Conservation (phyloP, 1,284 basidiomycete species). For the Mycosarcoma mackinlayi region DNA sequence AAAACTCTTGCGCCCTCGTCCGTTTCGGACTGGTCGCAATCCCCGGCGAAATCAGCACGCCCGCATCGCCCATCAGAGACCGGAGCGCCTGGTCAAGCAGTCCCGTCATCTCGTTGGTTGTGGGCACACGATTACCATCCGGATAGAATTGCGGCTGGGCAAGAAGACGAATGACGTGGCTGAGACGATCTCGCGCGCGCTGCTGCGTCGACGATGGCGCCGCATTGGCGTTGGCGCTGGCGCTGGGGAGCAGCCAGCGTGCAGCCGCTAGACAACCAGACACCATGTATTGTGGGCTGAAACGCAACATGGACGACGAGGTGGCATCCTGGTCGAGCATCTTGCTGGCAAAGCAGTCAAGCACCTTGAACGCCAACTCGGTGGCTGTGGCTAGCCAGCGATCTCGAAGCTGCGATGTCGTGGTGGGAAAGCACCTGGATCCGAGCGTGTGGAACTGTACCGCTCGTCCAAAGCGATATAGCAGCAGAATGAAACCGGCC, state of each 20-base stretch:
- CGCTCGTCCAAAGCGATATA: constrained; percentile 22
- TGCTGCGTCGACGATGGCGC: constrained; percentile 4
- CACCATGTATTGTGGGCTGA: constrained; percentile 38
- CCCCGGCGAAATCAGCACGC: constrained; percentile 1
- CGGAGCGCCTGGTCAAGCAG: constrained; percentile 32
- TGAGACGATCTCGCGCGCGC: constrained; percentile 10
- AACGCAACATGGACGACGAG: constrained; percentile 21
- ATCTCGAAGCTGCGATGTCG: constrained; percentile 8
- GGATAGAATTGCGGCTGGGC: constrained; percentile 37
- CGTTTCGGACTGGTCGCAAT: constrained; percentile 15
- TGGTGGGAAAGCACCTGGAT: neutral
- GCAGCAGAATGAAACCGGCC: constrained; percentile 11
- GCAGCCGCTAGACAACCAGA: constrained; percentile 21
- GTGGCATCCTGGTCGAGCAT: constrained; percentile 24
- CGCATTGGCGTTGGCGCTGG: too few relatives aligned
- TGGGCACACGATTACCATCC: constrained; percentile 27
- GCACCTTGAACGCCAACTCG: constrained; percentile 23
- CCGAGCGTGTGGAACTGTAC: constrained; percentile 7
- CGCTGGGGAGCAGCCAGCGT: constrained; percentile 22
- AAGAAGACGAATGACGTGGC: constrained; percentile 23
- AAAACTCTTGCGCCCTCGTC: constrained; percentile 14
- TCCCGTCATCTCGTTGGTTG: constrained; percentile 20
- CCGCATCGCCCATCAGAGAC: constrained; percentile 25
- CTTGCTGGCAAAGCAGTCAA: constrained; percentile 24
- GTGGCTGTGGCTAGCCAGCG: constrained; percentile 16